Evolutionary conservation across 164 flowering plant genomes (phyloP), one percentile per base, ranked within the genome.

Genomic region (Chimonanthus praecox): DNA sequence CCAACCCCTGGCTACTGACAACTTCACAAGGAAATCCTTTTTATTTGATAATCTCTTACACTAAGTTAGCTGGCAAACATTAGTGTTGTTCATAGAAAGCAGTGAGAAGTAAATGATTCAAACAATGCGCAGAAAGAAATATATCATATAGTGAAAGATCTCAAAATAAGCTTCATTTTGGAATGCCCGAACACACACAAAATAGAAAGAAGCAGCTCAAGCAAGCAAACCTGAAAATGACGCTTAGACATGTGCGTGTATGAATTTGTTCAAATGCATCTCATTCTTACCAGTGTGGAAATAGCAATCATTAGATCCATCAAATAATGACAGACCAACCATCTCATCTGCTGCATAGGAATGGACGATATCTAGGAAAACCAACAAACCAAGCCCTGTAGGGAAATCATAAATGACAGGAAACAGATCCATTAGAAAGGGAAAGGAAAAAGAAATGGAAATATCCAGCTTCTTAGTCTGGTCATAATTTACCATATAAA

Each of bases 271-370:
- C 16, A 33, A 66, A 45, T 9, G 49, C 47, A 66, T 43, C 46
- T 63, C 43, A 5, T 63, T 63, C 7, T 88, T 20, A 93, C 98
- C 99, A 73, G 91, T 80, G 67, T 95, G 99, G 78, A 95, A 95
- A 78, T 84, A 95, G 83, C 99, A 93, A 78, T 95, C 99, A 82
- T 93, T 93, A 75, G 98, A 86, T 82, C 99, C 99, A 88, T 95
- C 99, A 87, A 83, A 95, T 15, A 81, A 80, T 69, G 97, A 86
- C 47, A 95, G 84, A 47, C 99, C 98, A 81, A 95, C 94, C 97
- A 92, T 92, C 82, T 95, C 94, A 79, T 95, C 97, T 69, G 97
- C 97, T 65, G 99, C 82, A 81, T 95, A 95, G 45, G 99, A 95
- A 80, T 95, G 99, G 62, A 89, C 92, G 76, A 95, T 90, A 82